Evolutionary conservation across 1,139 yeast genomes (phyloP).

Genomic region (Waltiozyma sp.): DNA sequence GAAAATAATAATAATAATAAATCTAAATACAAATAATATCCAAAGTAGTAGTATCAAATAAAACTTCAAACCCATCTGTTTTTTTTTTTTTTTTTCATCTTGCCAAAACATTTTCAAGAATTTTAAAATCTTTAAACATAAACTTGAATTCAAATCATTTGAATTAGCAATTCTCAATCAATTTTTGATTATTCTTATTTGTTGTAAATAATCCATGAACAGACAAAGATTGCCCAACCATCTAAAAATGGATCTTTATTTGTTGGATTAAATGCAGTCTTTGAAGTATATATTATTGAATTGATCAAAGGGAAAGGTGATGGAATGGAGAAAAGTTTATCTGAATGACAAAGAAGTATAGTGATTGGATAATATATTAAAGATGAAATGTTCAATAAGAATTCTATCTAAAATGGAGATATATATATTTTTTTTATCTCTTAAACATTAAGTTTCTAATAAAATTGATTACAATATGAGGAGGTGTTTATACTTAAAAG

Average conservation of each 20-base stretch:
- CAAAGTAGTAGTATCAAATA: constrained; percentile 16
- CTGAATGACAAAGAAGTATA: constrained; percentile 20
- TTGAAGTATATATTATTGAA: constrained; percentile 7
- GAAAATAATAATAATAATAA: too few species aligned
- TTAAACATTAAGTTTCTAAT: too few species aligned
- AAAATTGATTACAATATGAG: background rate
- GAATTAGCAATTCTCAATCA: background rate
- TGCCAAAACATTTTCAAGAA: constrained; percentile 17
- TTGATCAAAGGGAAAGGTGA: constrained; percentile 21
- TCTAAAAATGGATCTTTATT: background rate
- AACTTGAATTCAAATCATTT: constrained; percentile 8
- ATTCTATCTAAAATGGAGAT: too few species aligned
- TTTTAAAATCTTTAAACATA: constrained; percentile 14
- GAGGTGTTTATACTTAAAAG: background rate
- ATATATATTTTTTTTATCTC: too few species aligned
- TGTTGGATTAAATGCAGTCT: constrained; percentile 4
- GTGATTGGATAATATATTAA: constrained; percentile 22
- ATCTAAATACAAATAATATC: constrained; percentile 12
- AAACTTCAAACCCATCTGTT: constrained; percentile 14
- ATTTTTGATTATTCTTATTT: background rate
- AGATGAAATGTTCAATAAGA: constrained; percentile 21
- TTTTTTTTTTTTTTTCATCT: constrained; percentile 9
- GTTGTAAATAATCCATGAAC: background rate
- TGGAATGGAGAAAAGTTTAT: constrained; percentile 19
- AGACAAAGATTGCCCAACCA: background rate